Evolutionary conservation across 306 rosid species (phyloP).

Genomic region (Vigna unguiculata): DNA sequence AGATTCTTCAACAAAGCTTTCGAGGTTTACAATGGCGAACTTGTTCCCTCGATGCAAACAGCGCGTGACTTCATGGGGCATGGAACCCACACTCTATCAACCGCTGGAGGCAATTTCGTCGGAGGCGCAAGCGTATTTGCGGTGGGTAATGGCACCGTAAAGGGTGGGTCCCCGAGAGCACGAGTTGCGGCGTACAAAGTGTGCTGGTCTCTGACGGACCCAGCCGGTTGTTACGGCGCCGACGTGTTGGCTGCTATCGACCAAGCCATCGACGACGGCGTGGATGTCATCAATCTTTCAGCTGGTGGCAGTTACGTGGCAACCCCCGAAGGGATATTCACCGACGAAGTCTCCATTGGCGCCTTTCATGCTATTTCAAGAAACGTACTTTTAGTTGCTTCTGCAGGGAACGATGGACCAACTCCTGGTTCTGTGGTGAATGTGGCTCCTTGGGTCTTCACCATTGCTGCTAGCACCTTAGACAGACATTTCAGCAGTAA

Average conservation of each 20-base stretch:
- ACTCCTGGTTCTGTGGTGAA: conserved; percentile 35
- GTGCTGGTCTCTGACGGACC: conserved; percentile 58
- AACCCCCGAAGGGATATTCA: conserved; percentile 25
- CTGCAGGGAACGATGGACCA: conserved; percentile 71
- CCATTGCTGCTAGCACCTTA: conserved; percentile 68
- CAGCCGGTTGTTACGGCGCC: conserved; percentile 56
- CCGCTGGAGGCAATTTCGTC: conserved; percentile 73
- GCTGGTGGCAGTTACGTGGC: conserved; percentile 46
- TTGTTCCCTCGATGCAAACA: neutral
- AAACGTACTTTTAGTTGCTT: conserved; percentile 51
- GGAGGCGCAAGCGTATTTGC: conserved; percentile 49
- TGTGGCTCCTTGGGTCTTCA: conserved; percentile 63
- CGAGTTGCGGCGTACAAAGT: conserved; percentile 79
- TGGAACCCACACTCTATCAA: conserved; percentile 83
- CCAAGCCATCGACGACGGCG: conserved; percentile 66
- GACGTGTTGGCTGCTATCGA: conserved; percentile 70
- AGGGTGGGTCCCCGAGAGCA: conserved; percentile 86
- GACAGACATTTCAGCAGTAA: conserved; percentile 52
- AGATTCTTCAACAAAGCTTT: conserved; percentile 64
- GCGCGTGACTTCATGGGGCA: conserved; percentile 71
- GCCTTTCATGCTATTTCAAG: conserved; percentile 59
- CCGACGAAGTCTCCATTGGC: conserved; percentile 52
- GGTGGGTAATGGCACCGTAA: conserved; percentile 78
- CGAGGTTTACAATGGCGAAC: neutral
- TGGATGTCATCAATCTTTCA: conserved; percentile 61